These are phyloP conservation scores for Schizophyllum commune DNA, from an alignment of 1,284 basidiomycete genomes.

Conservation along the genomic window DNA sequence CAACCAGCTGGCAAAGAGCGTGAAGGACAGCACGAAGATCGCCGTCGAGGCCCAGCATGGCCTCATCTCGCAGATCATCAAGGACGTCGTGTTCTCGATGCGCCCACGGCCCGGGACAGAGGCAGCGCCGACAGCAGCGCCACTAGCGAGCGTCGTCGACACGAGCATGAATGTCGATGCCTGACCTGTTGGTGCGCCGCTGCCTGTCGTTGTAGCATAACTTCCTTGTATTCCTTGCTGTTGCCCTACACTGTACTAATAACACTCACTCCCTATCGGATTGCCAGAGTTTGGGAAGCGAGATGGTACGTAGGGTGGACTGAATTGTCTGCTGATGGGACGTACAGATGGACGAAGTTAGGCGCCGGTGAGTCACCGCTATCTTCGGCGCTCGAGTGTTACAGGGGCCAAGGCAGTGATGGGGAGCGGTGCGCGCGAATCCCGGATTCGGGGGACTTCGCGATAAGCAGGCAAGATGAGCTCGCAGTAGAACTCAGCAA, in stretches of 20 bases:
- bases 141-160: not conserved
- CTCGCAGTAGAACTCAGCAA: too few species aligned
- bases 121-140: constrained; percentile 10
- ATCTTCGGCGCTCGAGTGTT: not conserved
- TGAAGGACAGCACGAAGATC: constrained; percentile 82
- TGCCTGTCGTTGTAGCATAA: not conserved
- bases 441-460: too few species aligned
- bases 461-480: too few species aligned
- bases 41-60: constrained; percentile 88
- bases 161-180: not conserved
- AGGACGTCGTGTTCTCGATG: constrained; percentile 77
- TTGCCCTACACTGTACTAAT: not conserved
- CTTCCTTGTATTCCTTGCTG: not conserved
- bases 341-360: not conserved
- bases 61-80: constrained; percentile 82
- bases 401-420: too few species aligned
- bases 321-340: not conserved
- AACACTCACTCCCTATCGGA: not conserved
- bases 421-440: too few species aligned
- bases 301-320: not conserved
- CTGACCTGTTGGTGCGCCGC: not conserved
- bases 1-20: constrained; percentile 70
- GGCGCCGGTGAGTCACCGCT: not conserved
- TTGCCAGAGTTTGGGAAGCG: not conserved
- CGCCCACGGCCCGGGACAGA: constrained; percentile 31